Conservation (phyloP, 352 stramenopile genomes). For the Globisporangium megalacanthum region DNA sequence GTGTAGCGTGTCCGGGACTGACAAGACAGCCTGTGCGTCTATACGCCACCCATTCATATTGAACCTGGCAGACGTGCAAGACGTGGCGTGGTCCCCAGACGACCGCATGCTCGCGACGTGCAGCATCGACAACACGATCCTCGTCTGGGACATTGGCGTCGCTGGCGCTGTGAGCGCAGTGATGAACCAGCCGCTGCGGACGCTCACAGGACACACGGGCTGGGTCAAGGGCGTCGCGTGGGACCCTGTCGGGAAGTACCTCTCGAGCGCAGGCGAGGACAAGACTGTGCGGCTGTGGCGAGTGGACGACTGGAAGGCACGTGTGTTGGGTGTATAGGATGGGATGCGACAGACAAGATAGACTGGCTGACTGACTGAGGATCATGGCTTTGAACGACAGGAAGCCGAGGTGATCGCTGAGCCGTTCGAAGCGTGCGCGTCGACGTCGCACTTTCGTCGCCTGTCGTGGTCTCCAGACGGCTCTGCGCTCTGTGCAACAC, state of each 20-base stretch:
- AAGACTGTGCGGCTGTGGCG: slow-evolving; percentile 84
- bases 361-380: neutral
- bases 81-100: slow-evolving; percentile 83
- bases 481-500: slow-evolving; percentile 71
- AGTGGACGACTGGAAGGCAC: slow-evolving; percentile 72
- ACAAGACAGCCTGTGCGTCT: neutral
- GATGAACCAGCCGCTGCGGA: slow-evolving; percentile 80
- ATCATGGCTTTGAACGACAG: no score
- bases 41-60: neutral
- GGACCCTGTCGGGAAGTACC: slow-evolving; percentile 85
- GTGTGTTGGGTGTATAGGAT: neutral
- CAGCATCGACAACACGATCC: slow-evolving; percentile 86
- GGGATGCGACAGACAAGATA: neutral
- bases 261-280: slow-evolving; percentile 84
- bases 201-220: slow-evolving; percentile 68
- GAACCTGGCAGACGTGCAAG: slow-evolving; percentile 61
- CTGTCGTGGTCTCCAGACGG: slow-evolving; percentile 84
- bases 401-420: slow-evolving; percentile 53
- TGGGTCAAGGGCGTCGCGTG: slow-evolving; percentile 87
- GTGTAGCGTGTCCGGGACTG: no score
- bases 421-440: slow-evolving; percentile 73
- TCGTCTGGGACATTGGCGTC: slow-evolving; percentile 79
- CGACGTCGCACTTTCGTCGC: slow-evolving; percentile 77
- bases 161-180: slow-evolving; percentile 36
- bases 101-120: slow-evolving; percentile 85